phyloP scores from a whole-genome alignment of 225 moss, liverwort and hornwort species.

The Antitrichia curtipendula region DNA sequence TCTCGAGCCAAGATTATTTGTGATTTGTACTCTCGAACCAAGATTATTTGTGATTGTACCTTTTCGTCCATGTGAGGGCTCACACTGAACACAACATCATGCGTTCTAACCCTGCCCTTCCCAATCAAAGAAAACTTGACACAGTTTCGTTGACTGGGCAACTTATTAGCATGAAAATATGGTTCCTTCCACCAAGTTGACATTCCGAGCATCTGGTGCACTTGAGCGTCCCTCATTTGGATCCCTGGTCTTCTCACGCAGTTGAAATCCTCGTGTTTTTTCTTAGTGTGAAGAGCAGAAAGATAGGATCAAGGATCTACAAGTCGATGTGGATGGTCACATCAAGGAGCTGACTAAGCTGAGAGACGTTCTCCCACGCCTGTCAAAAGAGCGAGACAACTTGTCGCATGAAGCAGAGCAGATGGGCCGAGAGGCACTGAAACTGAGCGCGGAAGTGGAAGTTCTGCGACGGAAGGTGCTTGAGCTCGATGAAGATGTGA shows the following conservation, averaged over 20 bases:
- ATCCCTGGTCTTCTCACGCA: not conserved
- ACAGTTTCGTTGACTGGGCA: not conserved
- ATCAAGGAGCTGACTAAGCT: constrained; percentile 41
- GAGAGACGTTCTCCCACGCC: constrained; percentile 35
- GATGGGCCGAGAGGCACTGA: constrained; percentile 76
- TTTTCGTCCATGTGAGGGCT: not conserved
- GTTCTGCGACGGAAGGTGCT: constrained; percentile 74
- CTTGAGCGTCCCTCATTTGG: not conserved
- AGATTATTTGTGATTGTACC: not conserved
- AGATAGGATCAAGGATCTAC: constrained; percentile 32
- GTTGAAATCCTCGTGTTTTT: not conserved
- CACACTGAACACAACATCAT: not conserved
- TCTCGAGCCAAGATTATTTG: not conserved
- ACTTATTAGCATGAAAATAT: not conserved
- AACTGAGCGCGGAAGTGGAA: constrained; percentile 85
- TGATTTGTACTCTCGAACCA: not conserved
- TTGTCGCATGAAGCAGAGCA: constrained; percentile 76
- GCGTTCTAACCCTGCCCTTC: not conserved
- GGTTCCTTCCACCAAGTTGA: not conserved
- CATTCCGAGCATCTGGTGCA: not conserved
- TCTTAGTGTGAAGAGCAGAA: constrained; percentile 54
- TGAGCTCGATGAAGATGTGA: constrained; percentile 79
- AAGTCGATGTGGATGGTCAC: constrained; percentile 41
- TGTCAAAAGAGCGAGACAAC: constrained; percentile 55
- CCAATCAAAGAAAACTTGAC: too few species aligned